A percentile compares a stretch with the other conserved stretches of the same genome.
phyloP scores from a whole-genome alignment of 495 filamentous ascomycete species.

The Lichina pygmaea region DNA sequence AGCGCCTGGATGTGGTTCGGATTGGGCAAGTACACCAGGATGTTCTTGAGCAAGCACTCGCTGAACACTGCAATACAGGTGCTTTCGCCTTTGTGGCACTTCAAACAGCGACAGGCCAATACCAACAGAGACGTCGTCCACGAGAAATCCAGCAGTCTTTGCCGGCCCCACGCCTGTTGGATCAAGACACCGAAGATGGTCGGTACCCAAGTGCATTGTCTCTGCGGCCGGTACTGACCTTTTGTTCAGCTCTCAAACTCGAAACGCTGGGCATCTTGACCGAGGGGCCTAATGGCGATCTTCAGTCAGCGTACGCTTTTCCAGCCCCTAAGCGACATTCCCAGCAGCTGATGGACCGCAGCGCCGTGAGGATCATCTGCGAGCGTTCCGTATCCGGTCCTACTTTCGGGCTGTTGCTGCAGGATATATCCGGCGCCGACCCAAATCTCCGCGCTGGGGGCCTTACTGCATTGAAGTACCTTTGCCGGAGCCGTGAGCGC shows the following conservation, averaged over 20 bases:
- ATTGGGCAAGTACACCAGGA: too few relatives aligned
- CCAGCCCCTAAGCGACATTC: neutral
- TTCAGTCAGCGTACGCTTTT: slow-evolving; percentile 2
- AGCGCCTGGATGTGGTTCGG: too few relatives aligned
- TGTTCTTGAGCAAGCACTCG: too few relatives aligned
- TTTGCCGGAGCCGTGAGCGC: slow-evolving; percentile 1
- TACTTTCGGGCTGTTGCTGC: neutral
- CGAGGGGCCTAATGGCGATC: slow-evolving; percentile 1
- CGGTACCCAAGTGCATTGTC: neutral
- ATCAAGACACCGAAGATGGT: slow-evolving; percentile 4
- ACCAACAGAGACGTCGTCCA: too few relatives aligned
- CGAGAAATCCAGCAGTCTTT: too few relatives aligned
- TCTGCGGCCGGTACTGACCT: neutral
- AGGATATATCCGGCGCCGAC: neutral
- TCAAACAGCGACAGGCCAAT: too few relatives aligned
- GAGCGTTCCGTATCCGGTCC: neutral
- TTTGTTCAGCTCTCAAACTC: slow-evolving; percentile 2
- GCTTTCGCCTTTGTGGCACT: too few relatives aligned
- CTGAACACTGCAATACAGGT: too few relatives aligned
- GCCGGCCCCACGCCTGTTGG: neutral
- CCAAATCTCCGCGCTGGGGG: neutral
- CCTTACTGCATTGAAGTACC: slow-evolving; percentile 1
- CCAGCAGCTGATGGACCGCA: neutral
- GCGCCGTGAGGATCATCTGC: slow-evolving; percentile 3
- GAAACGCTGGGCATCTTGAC: slow-evolving; percentile 1